Evolutionary conservation across 768 basidiomycete genomes (phyloP).

Genomic region (Cubamyces lactineus): DNA sequence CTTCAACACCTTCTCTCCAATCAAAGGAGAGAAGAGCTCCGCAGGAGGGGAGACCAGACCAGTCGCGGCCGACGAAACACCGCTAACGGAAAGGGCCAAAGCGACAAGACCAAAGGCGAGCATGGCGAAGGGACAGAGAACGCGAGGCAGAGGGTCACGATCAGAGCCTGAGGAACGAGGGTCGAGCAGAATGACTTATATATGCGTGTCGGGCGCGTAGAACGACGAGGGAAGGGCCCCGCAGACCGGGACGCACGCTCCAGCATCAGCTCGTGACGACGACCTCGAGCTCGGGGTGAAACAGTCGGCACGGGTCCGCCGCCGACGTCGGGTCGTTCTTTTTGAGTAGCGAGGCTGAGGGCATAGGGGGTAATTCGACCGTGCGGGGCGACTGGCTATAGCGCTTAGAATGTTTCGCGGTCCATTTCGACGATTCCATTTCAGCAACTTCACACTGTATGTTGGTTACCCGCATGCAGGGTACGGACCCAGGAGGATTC

Average conservation of each 20-base stretch:
- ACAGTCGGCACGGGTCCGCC: constrained; percentile 2
- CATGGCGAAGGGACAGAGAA: neutral
- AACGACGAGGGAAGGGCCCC: neutral
- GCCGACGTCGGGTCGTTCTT: neutral
- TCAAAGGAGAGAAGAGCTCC: constrained; percentile 61
- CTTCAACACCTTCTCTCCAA: constrained; percentile 61
- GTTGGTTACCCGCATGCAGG: no score
- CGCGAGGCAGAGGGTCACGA: neutral
- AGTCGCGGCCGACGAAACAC: constrained; percentile 7
- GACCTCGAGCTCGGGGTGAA: neutral
- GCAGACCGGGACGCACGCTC: neutral
- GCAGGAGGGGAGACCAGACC: constrained; percentile 36
- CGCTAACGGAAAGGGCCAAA: constrained; percentile 1
- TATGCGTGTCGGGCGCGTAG: neutral
- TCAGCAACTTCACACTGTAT: no score
- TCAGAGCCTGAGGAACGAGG: neutral
- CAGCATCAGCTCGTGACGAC: constrained; percentile 11
- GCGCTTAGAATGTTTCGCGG: neutral
- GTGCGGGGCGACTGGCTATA: no score
- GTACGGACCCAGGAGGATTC: no score
- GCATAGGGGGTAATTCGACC: no score
- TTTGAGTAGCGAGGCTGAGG: neutral
- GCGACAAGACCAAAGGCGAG: constrained; percentile 1
- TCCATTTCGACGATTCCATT: neutral
- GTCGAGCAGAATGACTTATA: neutral